Conservation (phyloP, 805 yeast species). For the Ogataea dorogensis region DNA sequence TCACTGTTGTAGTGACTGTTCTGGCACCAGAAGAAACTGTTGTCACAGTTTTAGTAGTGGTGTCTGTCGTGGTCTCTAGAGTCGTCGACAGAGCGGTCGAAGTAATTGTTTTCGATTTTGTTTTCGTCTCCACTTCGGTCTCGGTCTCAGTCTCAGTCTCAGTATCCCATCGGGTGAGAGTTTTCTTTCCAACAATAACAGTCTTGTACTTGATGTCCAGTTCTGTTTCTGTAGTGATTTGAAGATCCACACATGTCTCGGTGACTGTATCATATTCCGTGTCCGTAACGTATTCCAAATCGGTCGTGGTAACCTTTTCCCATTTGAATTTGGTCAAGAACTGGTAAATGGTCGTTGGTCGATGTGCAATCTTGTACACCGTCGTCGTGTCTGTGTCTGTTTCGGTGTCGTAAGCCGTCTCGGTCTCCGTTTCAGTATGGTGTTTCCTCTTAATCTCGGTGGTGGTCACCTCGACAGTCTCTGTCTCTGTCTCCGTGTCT, state of each 20-base stretch:
- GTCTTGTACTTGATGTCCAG: slow-evolving; percentile 15
- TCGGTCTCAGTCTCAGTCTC: slow-evolving; percentile 19
- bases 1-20: slow-evolving; percentile 10
- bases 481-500: not conserved
- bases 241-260: slow-evolving; percentile 16
- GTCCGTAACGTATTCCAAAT: slow-evolving; percentile 17
- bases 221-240: slow-evolving; percentile 17
- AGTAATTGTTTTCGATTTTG: slow-evolving; percentile 9
- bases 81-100: slow-evolving; percentile 12
- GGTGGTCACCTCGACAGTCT: slow-evolving; percentile 13
- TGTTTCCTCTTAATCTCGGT: slow-evolving; percentile 14
- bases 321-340: slow-evolving; percentile 20
- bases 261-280: slow-evolving; percentile 20
- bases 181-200: slow-evolving; percentile 18
- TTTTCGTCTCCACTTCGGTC: slow-evolving; percentile 12
- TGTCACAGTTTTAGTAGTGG: slow-evolving; percentile 11
- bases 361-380: slow-evolving; percentile 16
- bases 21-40: slow-evolving; percentile 11
- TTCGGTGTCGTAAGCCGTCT: slow-evolving; percentile 20
- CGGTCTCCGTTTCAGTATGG: slow-evolving; percentile 16
- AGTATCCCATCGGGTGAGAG: slow-evolving; percentile 15
- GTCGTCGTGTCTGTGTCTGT: slow-evolving; percentile 20
- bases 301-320: slow-evolving; percentile 19
- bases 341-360: slow-evolving; percentile 20
- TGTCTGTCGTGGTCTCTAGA: slow-evolving; percentile 10